Conservation (phyloP, 2,329 filamentous ascomycete genomes). For the Aspergillus vadensis region DNA sequence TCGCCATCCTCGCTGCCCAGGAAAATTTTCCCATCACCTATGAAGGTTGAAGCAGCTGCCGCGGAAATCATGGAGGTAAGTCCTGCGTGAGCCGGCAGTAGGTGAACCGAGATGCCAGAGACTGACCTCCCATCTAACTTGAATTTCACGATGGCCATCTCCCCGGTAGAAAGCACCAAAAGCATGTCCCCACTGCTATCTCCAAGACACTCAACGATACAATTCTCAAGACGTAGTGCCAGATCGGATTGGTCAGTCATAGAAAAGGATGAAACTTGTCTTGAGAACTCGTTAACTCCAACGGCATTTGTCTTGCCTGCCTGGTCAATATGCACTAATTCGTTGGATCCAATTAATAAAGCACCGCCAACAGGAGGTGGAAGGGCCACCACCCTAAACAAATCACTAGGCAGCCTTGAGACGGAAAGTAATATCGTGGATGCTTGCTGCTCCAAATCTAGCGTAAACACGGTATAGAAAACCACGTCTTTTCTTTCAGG, state of each 20-base stretch:
- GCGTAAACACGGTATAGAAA: constrained; percentile 89
- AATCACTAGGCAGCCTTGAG: constrained; percentile 78
- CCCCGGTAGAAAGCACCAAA: constrained; percentile 75
- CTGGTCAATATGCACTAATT: constrained; percentile 93
- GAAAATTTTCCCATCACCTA: constrained; percentile 74
- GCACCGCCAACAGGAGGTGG: constrained; percentile 86
- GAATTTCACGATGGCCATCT: constrained; percentile 75
- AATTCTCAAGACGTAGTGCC: constrained; percentile 77
- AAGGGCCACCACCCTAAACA: constrained; percentile 78
- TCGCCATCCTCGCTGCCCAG: constrained; percentile 82
- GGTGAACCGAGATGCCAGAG: constrained; percentile 75
- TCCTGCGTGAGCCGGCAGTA: constrained; percentile 64
- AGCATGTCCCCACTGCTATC: constrained; percentile 79
- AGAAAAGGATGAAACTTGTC: constrained; percentile 77
- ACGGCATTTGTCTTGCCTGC: constrained; percentile 91
- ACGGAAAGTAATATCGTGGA: constrained; percentile 92
- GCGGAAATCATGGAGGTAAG: constrained; percentile 63
- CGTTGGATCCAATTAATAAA: constrained; percentile 82
- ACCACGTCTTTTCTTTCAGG: constrained; percentile 79
- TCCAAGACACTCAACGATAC: constrained; percentile 73
- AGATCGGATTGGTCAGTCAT: constrained; percentile 85
- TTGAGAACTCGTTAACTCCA: constrained; percentile 87
- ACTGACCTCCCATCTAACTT: constrained; percentile 88
- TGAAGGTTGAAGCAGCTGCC: constrained; percentile 68
- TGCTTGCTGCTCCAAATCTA: constrained; percentile 89